phyloP scores from a whole-genome alignment of 768 basidiomycete genomes.

The Rhodotorula toruloides region DNA sequence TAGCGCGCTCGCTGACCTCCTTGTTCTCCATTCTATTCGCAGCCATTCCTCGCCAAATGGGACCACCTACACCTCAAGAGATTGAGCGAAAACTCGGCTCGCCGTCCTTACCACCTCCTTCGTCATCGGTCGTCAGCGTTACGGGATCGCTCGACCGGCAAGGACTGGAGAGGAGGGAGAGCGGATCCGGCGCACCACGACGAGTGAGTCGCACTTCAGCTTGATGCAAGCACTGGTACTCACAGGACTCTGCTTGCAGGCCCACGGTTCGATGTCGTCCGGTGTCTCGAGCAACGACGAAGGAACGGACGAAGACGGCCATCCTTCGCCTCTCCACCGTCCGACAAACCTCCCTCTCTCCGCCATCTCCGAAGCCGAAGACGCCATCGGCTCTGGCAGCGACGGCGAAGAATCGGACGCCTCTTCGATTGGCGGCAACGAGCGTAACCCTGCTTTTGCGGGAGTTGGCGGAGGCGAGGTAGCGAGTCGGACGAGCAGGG shows the following conservation, averaged over 20 bases:
- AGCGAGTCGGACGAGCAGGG: constrained; percentile 50
- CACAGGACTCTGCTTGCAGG: too few relatives aligned
- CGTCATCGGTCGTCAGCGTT: neutral
- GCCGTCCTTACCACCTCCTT: constrained; percentile 1
- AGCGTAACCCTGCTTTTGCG: too few relatives aligned
- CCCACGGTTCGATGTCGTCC: neutral
- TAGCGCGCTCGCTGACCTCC: too few relatives aligned
- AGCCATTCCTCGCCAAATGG: constrained; percentile 37
- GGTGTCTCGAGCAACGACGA: neutral
- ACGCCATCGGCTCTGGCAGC: constrained; percentile 15
- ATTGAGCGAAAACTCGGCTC: constrained; percentile 69
- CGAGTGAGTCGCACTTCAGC: too few relatives aligned
- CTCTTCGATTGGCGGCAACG: constrained; percentile 1
- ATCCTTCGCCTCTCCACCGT: constrained; percentile 11
- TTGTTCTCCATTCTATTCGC: neutral
- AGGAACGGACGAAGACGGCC: constrained; percentile 1
- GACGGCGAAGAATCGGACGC: constrained; percentile 36
- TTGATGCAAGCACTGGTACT: too few relatives aligned
- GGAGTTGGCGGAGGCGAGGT: too few relatives aligned
- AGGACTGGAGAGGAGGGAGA: too few relatives aligned
- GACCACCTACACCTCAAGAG: constrained; percentile 79
- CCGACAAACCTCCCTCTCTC: constrained; percentile 8
- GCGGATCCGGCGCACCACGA: too few relatives aligned
- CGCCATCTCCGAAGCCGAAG: constrained; percentile 32
- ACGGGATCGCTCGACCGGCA: neutral